Evolutionary conservation across 1,139 yeast genomes (phyloP).

Genomic region (Starmera stellimalicola): DNA sequence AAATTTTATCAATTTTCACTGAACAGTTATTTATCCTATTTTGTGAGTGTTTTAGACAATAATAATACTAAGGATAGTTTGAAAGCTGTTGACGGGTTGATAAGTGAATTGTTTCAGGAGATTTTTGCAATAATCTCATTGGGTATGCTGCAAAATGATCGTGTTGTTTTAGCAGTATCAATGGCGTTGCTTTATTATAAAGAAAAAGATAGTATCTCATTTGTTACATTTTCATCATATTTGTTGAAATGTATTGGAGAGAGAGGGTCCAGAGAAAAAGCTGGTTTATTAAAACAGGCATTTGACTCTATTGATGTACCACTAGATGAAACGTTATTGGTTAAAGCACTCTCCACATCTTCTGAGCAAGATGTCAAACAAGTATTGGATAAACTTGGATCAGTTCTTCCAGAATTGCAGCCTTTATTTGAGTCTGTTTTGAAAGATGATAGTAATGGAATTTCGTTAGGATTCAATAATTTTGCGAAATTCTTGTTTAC

Average conservation of each 20-base stretch:
- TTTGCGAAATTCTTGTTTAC: slow-evolving; percentile 6
- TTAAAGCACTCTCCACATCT: neutral
- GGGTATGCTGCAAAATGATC: slow-evolving; percentile 43
- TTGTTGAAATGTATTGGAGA: slow-evolving; percentile 7
- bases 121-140: slow-evolving; percentile 37
- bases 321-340: neutral
- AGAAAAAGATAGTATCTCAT: slow-evolving; percentile 11
- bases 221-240: slow-evolving; percentile 5
- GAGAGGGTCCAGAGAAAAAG: slow-evolving; percentile 3
- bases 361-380: neutral
- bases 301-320: slow-evolving; percentile 6
- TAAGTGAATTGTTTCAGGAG: slow-evolving; percentile 33
- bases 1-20: slow-evolving; percentile 53
- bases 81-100: slow-evolving; percentile 22
- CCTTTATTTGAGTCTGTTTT: neutral
- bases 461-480: neutral
- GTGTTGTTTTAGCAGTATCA: slow-evolving; percentile 33
- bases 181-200: slow-evolving; percentile 22
- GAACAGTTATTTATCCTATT: slow-evolving; percentile 33
- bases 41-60: slow-evolving; percentile 28
- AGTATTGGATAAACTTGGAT: neutral
- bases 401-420: neutral
- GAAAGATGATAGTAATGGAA: neutral
- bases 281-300: slow-evolving; percentile 4
- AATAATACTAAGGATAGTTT: slow-evolving; percentile 4